phyloP scores from a whole-genome alignment of 768 basidiomycete species.

The Boletales sp. region DNA sequence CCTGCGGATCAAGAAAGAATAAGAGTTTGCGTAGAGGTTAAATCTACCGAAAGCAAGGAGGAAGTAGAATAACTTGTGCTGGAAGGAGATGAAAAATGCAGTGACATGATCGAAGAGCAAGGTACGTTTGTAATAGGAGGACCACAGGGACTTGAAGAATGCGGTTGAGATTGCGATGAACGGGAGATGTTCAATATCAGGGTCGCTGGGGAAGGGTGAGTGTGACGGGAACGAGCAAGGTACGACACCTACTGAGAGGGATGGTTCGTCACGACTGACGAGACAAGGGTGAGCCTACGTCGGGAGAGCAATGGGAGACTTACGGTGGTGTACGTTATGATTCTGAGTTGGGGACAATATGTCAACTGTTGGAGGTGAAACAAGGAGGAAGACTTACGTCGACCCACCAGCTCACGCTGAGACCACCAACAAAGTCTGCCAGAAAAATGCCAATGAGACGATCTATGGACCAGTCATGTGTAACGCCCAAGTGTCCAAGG shows the following conservation, averaged over 20 bases:
- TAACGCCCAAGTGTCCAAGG: slow-evolving; percentile 92
- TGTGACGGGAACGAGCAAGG: background rate
- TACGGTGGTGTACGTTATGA: slow-evolving; percentile 95
- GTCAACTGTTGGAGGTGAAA: slow-evolving; percentile 1
- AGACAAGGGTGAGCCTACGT: slow-evolving; percentile 3
- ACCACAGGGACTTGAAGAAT: slow-evolving; percentile 85
- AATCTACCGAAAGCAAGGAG: slow-evolving; percentile 89
- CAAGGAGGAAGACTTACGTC: slow-evolving; percentile 59
- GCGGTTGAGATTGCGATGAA: slow-evolving; percentile 91
- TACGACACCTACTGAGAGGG: slow-evolving; percentile 74
- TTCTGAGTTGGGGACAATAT: slow-evolving; percentile 45
- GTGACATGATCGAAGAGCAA: slow-evolving; percentile 76
- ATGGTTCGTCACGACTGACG: slow-evolving; percentile 90
- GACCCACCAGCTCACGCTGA: slow-evolving; percentile 98
- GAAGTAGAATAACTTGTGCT: slow-evolving; percentile 92
- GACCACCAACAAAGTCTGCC: slow-evolving; percentile 85
- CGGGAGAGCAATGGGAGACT: slow-evolving; percentile 34
- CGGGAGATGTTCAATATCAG: slow-evolving; percentile 84
- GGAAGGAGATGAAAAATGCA: slow-evolving; percentile 61
- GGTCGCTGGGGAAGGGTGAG: slow-evolving; percentile 50
- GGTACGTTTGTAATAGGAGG: slow-evolving; percentile 89
- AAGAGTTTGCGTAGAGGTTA: slow-evolving; percentile 91
- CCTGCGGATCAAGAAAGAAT: slow-evolving; percentile 64
- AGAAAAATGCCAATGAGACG: slow-evolving; percentile 74
- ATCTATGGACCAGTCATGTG: slow-evolving; percentile 81